Evolutionary conservation across 208 protist genomes (phyloP), one percentile per base, ranked within the genome.

Genomic region (Zelonia costaricensis): DNA sequence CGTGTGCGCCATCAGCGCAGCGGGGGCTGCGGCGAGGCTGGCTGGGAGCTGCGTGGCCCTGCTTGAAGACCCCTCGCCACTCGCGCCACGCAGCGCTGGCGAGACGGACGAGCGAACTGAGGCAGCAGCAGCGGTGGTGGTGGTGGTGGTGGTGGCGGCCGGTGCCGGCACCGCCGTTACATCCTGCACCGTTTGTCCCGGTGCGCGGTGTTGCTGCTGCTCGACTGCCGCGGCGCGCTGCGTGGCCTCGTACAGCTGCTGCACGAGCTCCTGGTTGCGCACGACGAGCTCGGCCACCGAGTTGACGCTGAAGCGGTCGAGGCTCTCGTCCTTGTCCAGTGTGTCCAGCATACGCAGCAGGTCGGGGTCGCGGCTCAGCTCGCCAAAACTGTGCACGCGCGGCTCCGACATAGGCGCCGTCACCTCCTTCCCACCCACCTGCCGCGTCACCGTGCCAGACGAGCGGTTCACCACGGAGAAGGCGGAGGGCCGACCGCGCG

Each of bases 231-330:
- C 78, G 2, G 56, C 58, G n/a, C 63, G 76, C 61, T 87, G 81
- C 31, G 82, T 85, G 2, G 43, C 58, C 4, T 63, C 45, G 61
- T 91, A 91, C 38, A 93, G 72, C 63, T 93, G 80, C 64, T 77
- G 55, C 43, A 89, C 45, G 6, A 93, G 68, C 55, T 93, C 83
- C 67, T 91, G 83, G 59, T 93, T 93, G 31, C 87, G 87, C 52
- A 74, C 44, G 16, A 93, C 49, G 9, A 93, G 53, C 51, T 93
- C 79, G 4, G 69, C 46, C 5, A 93, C 80, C 12, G 71, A 77
- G 70, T 93, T 84, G 31, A 86, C 60, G 40, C 78, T 85, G 67
- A 76, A 93, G 9, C 73, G 75, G 35, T 82, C 80, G 16, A 89
- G 60, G 31, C 72, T 73, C 43, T 89, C 83, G 56, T 86, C 75